phyloP scores from a whole-genome alignment of 768 basidiomycete species.

The Suillus subaureus region DNA sequence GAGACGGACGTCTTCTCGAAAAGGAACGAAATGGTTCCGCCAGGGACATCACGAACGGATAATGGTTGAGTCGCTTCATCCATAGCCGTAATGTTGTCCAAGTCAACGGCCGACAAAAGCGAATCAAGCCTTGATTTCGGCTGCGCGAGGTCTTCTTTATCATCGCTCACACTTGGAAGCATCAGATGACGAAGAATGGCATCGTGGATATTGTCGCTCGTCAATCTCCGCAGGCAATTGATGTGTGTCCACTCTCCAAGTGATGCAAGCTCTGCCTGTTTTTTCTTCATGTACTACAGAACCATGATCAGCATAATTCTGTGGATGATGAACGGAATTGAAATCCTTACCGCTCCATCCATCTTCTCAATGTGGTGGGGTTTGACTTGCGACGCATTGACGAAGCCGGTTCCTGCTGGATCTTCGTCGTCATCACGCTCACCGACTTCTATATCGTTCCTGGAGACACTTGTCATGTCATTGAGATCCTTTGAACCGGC shows the following conservation, averaged over 20 bases:
- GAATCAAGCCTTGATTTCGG: constrained; percentile 32
- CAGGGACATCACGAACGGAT: constrained; percentile 51
- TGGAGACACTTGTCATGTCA: constrained; percentile 1
- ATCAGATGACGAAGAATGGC: constrained; percentile 57
- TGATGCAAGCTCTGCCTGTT: constrained; percentile 67
- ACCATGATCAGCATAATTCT: constrained; percentile 7
- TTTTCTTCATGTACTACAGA: constrained; percentile 63
- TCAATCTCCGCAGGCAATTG: constrained; percentile 58
- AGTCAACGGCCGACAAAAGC: constrained; percentile 47
- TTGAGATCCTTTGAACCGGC: constrained; percentile 15
- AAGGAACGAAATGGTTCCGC: constrained; percentile 74
- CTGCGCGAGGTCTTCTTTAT: constrained; percentile 15
- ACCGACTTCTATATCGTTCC: background rate
- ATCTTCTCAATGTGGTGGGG: constrained; percentile 43
- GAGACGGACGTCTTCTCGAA: constrained; percentile 60
- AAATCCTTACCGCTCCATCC: constrained; percentile 53
- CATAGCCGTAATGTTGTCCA: constrained; percentile 45
- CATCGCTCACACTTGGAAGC: constrained; percentile 22
- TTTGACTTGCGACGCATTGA: constrained; percentile 65
- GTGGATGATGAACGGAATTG: background rate
- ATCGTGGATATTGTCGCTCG: constrained; percentile 60
- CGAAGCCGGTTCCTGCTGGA: constrained; percentile 50
- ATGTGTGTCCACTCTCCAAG: constrained; percentile 86
- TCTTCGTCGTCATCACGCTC: constrained; percentile 33
- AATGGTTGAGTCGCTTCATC: constrained; percentile 35